phyloP scores from a whole-genome alignment of 116 monocot genomes.

The Dioscorea cayenensis region DNA sequence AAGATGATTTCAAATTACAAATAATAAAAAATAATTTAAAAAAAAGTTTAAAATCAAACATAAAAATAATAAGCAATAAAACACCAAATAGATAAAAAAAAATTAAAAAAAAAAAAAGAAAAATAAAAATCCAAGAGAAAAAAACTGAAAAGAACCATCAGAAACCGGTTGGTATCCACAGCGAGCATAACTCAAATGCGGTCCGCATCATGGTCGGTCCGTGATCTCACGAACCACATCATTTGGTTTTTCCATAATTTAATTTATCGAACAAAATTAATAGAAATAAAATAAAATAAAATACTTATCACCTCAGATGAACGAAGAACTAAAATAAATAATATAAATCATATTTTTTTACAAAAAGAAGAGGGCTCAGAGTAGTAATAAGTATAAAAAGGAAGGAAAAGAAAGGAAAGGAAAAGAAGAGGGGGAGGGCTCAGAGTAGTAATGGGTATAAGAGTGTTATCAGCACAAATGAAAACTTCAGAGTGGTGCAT shows the following conservation, averaged over 20 bases:
- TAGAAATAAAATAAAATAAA: background rate
- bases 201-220: constrained; percentile 11
- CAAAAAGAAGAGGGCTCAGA: constrained; percentile 4
- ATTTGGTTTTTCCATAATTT: background rate
- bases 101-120: background rate
- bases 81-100: no score
- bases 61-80: no score
- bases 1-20: no score
- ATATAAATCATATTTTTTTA: no score
- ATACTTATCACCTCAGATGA: background rate
- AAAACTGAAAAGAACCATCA: background rate
- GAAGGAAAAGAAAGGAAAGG: background rate
- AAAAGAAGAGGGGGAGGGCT: background rate
- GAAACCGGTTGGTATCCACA: background rate
- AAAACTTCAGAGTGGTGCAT: constrained; percentile 13
- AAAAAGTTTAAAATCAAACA: no score
- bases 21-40: no score
- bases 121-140: background rate
- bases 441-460: constrained; percentile 6
- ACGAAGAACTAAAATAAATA: background rate
- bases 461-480: background rate
- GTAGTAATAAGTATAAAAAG: background rate
- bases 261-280: background rate
- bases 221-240: constrained; percentile 3
- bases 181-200: background rate